Percentiles rank a stretch among this genome's conserved stretches.
These are phyloP conservation scores for Phytophthora cactorum DNA, from an alignment of 352 stramenopile genomes.

Conservation along the genomic window DNA sequence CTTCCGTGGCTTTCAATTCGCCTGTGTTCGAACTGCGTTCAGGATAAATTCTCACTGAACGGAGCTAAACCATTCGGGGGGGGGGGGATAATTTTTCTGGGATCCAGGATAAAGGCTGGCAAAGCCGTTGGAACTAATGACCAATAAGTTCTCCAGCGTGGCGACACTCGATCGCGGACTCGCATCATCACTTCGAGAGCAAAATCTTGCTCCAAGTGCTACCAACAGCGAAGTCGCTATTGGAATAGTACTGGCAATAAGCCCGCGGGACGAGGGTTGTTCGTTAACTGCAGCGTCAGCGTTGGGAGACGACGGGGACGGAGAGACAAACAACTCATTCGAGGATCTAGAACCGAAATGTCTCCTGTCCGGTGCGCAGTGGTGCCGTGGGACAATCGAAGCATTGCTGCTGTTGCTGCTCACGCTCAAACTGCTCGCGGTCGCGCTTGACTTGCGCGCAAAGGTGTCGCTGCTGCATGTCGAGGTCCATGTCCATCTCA, in stretches of 20 bases:
- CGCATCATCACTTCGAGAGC: background rate
- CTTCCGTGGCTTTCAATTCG: background rate
- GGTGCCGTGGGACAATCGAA: background rate
- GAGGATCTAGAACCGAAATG: constrained; percentile 3
- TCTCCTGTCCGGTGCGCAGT: background rate
- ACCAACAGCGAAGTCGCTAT: background rate
- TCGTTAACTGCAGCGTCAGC: background rate
- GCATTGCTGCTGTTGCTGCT: constrained; percentile 20
- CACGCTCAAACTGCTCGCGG: constrained; percentile 18
- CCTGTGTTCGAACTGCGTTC: background rate
- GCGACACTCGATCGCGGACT: background rate
- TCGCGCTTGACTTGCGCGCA: constrained; percentile 24
- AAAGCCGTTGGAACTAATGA: background rate
- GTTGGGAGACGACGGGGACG: background rate
- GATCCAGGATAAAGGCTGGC: background rate
- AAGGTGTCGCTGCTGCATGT: constrained; percentile 20
- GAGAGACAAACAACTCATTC: background rate
- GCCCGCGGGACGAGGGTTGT: background rate
- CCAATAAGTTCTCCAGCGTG: background rate
- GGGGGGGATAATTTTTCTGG: no score
- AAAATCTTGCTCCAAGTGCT: background rate
- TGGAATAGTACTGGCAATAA: background rate
- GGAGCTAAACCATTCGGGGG: background rate
- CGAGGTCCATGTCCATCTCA: constrained; percentile 32
- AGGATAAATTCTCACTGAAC: background rate